phyloP scores from a whole-genome alignment of 2,329 filamentous ascomycete genomes.

The Dactylellina drechsleri region DNA sequence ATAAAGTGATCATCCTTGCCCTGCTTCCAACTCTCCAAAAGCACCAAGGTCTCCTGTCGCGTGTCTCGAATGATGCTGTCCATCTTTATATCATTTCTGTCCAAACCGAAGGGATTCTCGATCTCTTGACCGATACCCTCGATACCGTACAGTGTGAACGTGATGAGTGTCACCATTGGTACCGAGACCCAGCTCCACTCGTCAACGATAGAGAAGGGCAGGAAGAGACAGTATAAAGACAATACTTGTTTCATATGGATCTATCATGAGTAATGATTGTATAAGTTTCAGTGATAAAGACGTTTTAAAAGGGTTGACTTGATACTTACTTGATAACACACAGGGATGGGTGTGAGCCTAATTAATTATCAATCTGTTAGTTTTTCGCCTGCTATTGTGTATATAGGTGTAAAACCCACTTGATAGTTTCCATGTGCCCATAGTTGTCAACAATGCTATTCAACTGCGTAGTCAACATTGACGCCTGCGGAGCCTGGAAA shows the following conservation, averaged over 20 bases:
- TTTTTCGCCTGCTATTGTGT: background rate
- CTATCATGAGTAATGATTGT: conserved; percentile 57
- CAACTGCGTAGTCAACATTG: conserved; percentile 70
- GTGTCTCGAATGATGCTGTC: conserved; percentile 72
- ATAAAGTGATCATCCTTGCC: conserved; percentile 57
- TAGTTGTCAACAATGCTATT: conserved; percentile 70
- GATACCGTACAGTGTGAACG: conserved; percentile 70
- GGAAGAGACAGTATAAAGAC: conserved; percentile 69
- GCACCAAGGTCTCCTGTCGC: conserved; percentile 68
- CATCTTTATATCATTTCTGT: conserved; percentile 75
- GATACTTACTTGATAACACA: conserved; percentile 67
- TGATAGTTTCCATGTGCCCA: conserved; percentile 73
- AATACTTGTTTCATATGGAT: conserved; percentile 74
- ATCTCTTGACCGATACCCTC: conserved; percentile 70
- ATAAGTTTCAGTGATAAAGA: background rate
- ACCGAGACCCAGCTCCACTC: conserved; percentile 72
- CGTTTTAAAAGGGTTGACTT: background rate
- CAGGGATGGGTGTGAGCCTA: conserved; percentile 69
- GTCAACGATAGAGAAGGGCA: conserved; percentile 73
- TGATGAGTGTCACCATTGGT: conserved; percentile 69
- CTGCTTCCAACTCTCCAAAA: conserved; percentile 68
- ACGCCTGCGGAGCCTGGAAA: conserved; percentile 70
- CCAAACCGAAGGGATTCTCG: conserved; percentile 74
- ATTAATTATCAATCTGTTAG: background rate
- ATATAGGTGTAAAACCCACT: conserved; percentile 57